These are phyloP conservation scores for Ziziphus jujuba DNA, from an alignment of 306 rosid species.

Conservation along the genomic window DNA sequence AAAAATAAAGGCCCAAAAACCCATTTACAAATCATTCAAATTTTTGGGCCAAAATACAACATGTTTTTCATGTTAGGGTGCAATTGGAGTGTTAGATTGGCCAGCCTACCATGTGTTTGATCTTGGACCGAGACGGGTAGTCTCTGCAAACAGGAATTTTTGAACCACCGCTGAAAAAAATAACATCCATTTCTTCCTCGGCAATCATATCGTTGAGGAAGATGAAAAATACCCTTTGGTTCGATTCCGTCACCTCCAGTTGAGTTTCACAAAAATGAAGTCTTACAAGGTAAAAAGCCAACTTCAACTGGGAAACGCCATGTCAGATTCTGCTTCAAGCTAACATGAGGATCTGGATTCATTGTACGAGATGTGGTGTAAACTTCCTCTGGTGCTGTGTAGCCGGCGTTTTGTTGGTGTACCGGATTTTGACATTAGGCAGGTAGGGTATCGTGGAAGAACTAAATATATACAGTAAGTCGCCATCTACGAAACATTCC, in stretches of 20 bases:
- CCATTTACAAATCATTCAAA: too few species aligned
- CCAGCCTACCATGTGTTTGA: too few species aligned
- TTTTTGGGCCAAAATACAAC: too few species aligned
- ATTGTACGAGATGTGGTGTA: constrained; percentile 4
- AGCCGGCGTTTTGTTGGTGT: background rate
- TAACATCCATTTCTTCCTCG: background rate
- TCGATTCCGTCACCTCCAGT: accelerated
- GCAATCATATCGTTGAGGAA: constrained; percentile 1
- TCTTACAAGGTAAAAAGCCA: constrained; percentile 15
- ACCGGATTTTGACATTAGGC: background rate
- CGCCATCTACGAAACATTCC: constrained; percentile 34
- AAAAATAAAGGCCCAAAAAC: too few species aligned
- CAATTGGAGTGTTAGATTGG: background rate
- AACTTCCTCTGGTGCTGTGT: constrained; percentile 13
- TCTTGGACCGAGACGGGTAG: background rate
- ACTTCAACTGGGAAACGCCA: constrained; percentile 22
- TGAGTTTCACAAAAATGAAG: constrained; percentile 24
- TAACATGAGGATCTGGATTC: background rate
- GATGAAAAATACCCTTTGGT: background rate
- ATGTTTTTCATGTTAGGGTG: background rate
- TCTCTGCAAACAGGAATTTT: constrained; percentile 3
- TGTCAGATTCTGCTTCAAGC: constrained; percentile 11
- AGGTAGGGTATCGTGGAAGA: background rate
- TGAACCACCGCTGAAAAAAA: background rate
- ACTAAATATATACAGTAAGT: background rate